phyloP scores from a whole-genome alignment of 2,329 filamentous ascomycete genomes.

The Pseudogymnoascus sp. region DNA sequence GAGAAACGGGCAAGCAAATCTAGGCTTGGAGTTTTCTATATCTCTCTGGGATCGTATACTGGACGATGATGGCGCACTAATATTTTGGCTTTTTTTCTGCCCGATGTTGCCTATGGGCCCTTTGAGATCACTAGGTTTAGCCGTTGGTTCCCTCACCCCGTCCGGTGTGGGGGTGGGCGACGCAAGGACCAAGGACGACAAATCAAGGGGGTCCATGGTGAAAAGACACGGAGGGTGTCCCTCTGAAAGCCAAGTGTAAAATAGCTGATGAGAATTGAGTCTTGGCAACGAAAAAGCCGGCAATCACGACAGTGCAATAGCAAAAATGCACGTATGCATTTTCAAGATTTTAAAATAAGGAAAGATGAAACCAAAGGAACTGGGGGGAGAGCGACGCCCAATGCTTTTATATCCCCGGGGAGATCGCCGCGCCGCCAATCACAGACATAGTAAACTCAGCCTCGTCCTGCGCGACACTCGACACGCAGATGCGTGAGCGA shows the following conservation, averaged over 20 bases:
- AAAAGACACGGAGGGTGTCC: not conserved
- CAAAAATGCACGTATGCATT: not conserved
- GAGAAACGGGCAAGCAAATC: conserved; percentile 17
- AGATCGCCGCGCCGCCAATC: not conserved
- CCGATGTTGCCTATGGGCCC: too few relatives aligned
- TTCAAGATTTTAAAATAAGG: not conserved
- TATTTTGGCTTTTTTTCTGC: too few relatives aligned
- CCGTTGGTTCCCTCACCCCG: not conserved
- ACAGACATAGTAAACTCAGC: not conserved
- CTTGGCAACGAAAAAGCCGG: not conserved
- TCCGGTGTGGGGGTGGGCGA: not conserved
- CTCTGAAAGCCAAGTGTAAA: not conserved
- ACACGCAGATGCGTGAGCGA: not conserved
- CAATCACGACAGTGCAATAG: not conserved
- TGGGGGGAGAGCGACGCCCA: not conserved
- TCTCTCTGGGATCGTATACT: not conserved
- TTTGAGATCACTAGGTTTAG: not conserved
- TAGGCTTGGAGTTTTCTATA: not conserved
- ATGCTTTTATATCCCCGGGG: not conserved
- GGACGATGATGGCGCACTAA: not conserved
- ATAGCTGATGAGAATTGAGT: not conserved
- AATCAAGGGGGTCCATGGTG: not conserved
- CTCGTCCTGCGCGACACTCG: not conserved
- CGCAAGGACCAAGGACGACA: not conserved
- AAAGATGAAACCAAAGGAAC: not conserved